Base-by-base conservation (phyloP, 129 eudicot species). In the Dittrichia graveolens region DNA sequence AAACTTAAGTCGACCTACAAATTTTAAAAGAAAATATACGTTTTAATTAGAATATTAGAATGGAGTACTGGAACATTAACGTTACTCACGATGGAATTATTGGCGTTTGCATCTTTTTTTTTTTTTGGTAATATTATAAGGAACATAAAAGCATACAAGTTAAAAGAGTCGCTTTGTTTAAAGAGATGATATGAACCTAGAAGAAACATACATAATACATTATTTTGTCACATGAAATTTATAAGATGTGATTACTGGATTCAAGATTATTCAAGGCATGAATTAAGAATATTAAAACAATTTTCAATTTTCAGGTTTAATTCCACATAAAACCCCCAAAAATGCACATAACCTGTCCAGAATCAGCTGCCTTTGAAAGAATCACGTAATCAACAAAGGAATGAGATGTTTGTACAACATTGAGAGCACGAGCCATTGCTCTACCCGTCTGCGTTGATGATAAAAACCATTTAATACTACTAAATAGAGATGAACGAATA, bases 321-420 rank as follows among this genome's bases (percentile, higher is more conserved):
- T 15, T 6, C 16, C 59, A 54, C 59, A 10, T 3, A 49, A 12
- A 62, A 7, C 16, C 14, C 16, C 41, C 5, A 16, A 37, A 6
- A 12, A 50, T 16, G 19, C 16, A 45, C 70, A 44, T 16, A 65
- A 44, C 98, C 92, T 90, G 96, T 61, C 89, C 87, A 60, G 70
- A 67, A 64, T 90, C 95, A 50, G 78, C 79, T 42, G 98, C 98
- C 79, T 87, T 89, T 42, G 85, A 44, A 48, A 89, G 80, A 71
- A 93, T 91, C 91, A 93, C 48, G 61, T 85, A 75, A 65, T 93
- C 98, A 37, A 85, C 95, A 81, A 82, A 87, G 11, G 95, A 78
- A 78, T 87, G 86, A 14, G 95, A 90, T 72, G 98, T 93, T 82
- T 85, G 95, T 44, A 83, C 87, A 77, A 87, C 98, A 66, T 93